phyloP scores from a whole-genome alignment of 163 green algal genomes.

The Scenedesmus sp. region DNA sequence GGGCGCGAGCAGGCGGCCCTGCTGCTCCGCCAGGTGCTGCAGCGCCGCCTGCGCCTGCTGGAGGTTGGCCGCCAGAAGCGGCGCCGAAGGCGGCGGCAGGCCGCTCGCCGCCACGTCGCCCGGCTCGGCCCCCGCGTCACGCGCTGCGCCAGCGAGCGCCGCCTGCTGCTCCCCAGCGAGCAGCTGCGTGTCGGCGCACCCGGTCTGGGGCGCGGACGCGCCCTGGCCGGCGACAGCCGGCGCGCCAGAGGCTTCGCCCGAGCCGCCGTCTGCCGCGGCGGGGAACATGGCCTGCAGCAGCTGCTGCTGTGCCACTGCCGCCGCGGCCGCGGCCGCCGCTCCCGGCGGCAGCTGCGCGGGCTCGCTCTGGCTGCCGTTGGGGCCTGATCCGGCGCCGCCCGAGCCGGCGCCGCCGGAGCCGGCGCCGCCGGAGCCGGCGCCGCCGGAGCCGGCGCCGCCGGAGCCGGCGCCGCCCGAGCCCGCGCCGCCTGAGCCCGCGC shows the following conservation, averaged over 20 bases:
- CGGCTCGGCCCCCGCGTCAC: no score
- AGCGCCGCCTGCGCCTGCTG: neutral
- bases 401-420: constrained; percentile 1
- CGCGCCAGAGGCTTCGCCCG: no score
- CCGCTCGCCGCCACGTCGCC: no score
- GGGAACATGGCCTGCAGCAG: constrained; percentile 27
- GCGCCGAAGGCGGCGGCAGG: neutral
- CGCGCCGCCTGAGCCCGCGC: neutral
- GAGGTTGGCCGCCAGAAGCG: neutral
- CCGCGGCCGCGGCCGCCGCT: neutral
- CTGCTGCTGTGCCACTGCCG: constrained; percentile 32
- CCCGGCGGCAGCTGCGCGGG: neutral
- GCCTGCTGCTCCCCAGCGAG: no score
- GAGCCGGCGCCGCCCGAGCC: no score
- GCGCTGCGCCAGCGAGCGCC: neutral
- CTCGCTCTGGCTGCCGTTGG: constrained; percentile 14
- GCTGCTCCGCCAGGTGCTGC: neutral
- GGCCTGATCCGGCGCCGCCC: constrained; percentile 8
- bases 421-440: neutral
- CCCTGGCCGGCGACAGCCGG: neutral
- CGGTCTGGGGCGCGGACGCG: no score
- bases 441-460: constrained; percentile 19
- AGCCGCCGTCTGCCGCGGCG: no score
- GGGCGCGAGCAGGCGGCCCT: no score
- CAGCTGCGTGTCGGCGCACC: no score